phyloP scores from a whole-genome alignment of 495 filamentous ascomycete species.

The Neohortaea acidophila region DNA sequence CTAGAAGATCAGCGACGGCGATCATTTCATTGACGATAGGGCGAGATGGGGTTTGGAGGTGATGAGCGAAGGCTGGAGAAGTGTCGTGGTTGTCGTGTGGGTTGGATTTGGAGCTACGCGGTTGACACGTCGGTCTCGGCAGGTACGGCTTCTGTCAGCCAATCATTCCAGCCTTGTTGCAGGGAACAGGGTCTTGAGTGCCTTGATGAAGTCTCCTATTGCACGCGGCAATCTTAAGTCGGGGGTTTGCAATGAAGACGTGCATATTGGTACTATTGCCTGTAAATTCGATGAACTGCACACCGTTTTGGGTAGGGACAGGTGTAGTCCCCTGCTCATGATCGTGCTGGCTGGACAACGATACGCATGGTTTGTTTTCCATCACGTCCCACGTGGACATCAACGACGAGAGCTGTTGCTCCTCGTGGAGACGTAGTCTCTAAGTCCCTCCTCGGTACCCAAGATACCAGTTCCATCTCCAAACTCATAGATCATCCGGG shows the following conservation, averaged over 20 bases:
- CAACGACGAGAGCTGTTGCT: no score
- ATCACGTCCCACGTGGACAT: no score
- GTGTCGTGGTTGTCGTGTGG: background rate
- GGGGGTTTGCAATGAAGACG: background rate
- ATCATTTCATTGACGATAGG: no score
- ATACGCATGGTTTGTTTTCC: no score
- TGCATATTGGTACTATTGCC: background rate
- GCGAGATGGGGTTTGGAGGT: background rate
- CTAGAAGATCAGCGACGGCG: no score
- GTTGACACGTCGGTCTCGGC: no score
- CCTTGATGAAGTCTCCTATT: background rate
- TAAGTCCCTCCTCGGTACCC: no score
- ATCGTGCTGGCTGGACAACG: background rate
- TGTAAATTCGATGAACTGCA: background rate
- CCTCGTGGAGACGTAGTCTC: no score
- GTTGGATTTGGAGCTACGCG: background rate
- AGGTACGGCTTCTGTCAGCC: background rate
- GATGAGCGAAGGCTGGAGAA: background rate
- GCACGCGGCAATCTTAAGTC: background rate
- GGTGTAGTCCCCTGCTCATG: background rate
- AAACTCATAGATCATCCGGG: slow-evolving; percentile 1
- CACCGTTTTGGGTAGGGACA: background rate
- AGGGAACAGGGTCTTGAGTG: background rate
- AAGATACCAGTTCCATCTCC: no score
- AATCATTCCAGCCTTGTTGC: background rate